These are phyloP conservation scores for Cladophialophora bantiana DNA, from an alignment of 2,329 filamentous ascomycete species.

Conservation along the genomic window DNA sequence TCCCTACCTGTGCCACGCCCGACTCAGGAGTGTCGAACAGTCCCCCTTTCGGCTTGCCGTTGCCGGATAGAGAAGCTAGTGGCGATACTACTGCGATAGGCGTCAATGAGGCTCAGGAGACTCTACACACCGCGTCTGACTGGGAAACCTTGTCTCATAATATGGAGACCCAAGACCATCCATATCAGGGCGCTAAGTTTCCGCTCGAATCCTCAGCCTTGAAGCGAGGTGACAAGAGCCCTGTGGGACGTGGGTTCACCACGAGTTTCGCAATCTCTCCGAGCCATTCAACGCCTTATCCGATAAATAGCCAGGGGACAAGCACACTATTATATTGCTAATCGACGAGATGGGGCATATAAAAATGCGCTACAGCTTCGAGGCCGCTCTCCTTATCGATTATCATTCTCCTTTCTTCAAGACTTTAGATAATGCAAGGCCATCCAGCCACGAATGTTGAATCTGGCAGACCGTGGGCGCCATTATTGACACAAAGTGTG, in stretches of 20 bases:
- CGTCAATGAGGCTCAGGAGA: constrained; percentile 7
- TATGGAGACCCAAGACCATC: constrained; percentile 9
- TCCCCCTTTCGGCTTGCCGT: constrained; percentile 7
- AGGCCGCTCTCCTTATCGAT: constrained; percentile 12
- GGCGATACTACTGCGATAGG: constrained; percentile 8
- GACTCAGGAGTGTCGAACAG: neutral
- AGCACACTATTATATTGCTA: constrained; percentile 9
- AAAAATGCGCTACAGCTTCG: constrained; percentile 3
- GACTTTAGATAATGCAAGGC: neutral
- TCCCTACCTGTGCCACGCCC: neutral
- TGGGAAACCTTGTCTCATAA: constrained; percentile 11
- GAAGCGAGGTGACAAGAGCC: constrained; percentile 1
- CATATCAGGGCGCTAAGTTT: constrained; percentile 4
- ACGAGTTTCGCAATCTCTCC: constrained; percentile 8
- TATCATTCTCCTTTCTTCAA: neutral
- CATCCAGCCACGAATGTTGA: neutral
- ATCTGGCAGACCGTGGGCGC: neutral
- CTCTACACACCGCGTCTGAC: neutral
- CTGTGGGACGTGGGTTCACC: constrained; percentile 8
- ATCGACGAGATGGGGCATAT: constrained; percentile 6
- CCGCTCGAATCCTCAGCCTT: constrained; percentile 11
- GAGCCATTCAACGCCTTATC: constrained; percentile 11
- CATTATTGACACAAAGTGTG: neutral
- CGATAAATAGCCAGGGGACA: constrained; percentile 13
- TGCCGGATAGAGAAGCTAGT: constrained; percentile 8